A percentile compares a stretch with the other conserved stretches of the same genome.
Conservation (phyloP, 2,329 filamentous ascomycete genomes). For the Monosporascus sp. region DNA sequence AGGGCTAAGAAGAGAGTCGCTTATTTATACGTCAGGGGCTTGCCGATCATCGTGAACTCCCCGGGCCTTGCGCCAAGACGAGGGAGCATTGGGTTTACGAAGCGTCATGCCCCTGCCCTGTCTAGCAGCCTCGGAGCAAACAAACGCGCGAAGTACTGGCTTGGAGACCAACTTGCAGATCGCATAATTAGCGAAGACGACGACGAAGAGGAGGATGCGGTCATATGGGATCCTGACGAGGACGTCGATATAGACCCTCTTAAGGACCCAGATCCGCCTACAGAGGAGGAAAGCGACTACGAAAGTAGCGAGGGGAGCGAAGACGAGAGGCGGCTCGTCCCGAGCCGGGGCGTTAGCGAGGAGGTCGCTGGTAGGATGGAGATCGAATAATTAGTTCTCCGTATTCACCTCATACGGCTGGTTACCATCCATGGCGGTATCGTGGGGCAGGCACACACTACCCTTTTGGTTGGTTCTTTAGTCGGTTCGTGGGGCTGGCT, state of each 20-base stretch:
- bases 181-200: constrained; percentile 38
- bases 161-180: constrained; percentile 60
- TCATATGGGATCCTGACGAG: constrained; percentile 53
- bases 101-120: constrained; percentile 22
- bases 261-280: constrained; percentile 42
- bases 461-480: too few species aligned
- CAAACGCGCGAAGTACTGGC: constrained; percentile 85
- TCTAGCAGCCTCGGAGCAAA: constrained; percentile 46
- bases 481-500: too few species aligned
- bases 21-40: constrained; percentile 87
- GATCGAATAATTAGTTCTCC: constrained; percentile 34
- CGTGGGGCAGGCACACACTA: too few species aligned
- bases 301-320: constrained; percentile 32
- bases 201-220: constrained; percentile 38
- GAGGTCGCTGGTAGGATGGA: constrained; percentile 60
- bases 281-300: constrained; percentile 41
- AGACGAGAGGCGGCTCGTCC: constrained; percentile 37
- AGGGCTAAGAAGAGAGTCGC: constrained; percentile 85
- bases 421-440: too few species aligned
- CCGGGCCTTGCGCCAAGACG: constrained; percentile 23
- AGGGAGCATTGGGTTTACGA: constrained; percentile 22
- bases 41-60: constrained; percentile 59
- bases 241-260: constrained; percentile 52
- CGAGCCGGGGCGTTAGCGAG: constrained; percentile 54
- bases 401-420: too few species aligned